Base-by-base conservation (phyloP, 148 eudicot genomes). In the Bassia scoparia region DNA sequence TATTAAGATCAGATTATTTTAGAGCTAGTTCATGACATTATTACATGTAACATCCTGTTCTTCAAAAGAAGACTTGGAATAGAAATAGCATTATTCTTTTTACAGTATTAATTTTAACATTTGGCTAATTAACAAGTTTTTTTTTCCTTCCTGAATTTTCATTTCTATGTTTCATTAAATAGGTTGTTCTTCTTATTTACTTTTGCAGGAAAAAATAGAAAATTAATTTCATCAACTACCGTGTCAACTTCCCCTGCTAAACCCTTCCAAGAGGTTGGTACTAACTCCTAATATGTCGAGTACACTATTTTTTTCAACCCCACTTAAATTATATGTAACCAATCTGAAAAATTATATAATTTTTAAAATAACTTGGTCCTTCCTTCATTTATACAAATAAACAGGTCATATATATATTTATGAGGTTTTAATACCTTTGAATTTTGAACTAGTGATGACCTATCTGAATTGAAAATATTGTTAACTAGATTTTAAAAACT, bases 251-350 rank as follows among this genome's bases (percentile, higher is more conserved):
- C 78, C 58, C 61, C 63, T 21, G 31, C 87, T 72, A 77, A 74
- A 52, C 71, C 80, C 73, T 82, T 59, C 52, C 73, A 74, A 62
- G 77, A 84, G 89, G 85, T 84, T 78, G 80, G 84, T 82, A 29
- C 64, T 69, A 69, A 34, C 44, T 69, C 13, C 20, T 37, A 33
- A 69, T 10, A 24, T 5, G 27, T n/a, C 23, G 8, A 49, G 3
- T 61, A 60, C 21, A 60, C 11, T 58, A 53, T 53, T 53, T 9
- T 23, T 56, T 24, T 15, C 61, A 56, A n/a, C 30, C 30, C 61
- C 61, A 56, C 29, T 26, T 0, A 56, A 24, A 17, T 14, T 37
- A 37, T 37, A 37, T 27, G 14, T 68, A 41, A 24, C n/a, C 23
- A 46, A 23, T 48, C 5, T 0, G 1, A n/a, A 43, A 64, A 18